Percentiles rank a stretch among this genome's conserved stretches.
These are phyloP conservation scores for Tuber melanosporum DNA, from an alignment of 495 filamentous ascomycete genomes.

Conservation along the genomic window DNA sequence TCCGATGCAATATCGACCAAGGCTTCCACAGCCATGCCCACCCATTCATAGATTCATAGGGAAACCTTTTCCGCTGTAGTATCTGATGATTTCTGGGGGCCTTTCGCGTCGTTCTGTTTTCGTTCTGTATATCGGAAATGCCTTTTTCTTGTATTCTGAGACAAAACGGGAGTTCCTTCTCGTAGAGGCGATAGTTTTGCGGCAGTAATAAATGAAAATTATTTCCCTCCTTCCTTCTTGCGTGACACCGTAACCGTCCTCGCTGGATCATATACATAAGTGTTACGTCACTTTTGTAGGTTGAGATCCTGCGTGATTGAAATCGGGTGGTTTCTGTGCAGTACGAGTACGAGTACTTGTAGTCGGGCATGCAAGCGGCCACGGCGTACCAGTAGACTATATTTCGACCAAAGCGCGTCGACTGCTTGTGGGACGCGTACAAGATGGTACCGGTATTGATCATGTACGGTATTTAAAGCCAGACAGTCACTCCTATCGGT, in stretches of 20 bases:
- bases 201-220: not conserved
- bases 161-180: not conserved
- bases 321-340: not conserved
- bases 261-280: not conserved
- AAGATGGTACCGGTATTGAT: not conserved
- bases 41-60: slow-evolving; percentile 53
- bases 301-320: not conserved
- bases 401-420: not conserved
- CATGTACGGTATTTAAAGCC: not conserved
- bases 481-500: not conserved
- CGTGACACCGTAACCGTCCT: not conserved
- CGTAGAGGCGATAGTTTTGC: not conserved
- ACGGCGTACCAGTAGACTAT: not conserved
- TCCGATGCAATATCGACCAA: slow-evolving; percentile 76
- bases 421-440: not conserved
- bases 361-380: not conserved
- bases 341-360: too few species aligned
- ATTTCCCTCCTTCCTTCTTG: not conserved
- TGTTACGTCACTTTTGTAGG: not conserved
- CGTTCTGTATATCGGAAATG: not conserved
- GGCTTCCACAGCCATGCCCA: slow-evolving; percentile 91
- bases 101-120: not conserved
- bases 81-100: not conserved
- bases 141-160: not conserved
- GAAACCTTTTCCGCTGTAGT: not conserved